Percentiles rank a stretch among this genome's conserved stretches.
Evolutionary conservation across 306 rosid species (phyloP).

Genomic region (Lithocarpus polystachyus): DNA sequence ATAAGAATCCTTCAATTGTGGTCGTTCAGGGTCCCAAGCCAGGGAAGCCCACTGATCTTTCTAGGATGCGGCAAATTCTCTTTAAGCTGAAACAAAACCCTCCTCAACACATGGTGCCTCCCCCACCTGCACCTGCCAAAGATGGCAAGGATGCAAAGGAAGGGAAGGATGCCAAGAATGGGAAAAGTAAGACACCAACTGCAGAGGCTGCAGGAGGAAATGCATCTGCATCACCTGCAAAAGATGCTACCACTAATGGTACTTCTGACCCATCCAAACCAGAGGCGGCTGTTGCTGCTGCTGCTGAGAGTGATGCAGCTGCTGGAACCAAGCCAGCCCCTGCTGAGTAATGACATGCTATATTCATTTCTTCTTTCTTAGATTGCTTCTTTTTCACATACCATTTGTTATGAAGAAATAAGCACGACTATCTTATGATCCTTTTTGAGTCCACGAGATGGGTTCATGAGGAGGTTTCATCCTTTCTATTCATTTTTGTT

Average conservation of each 20-base stretch:
- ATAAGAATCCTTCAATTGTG: constrained; percentile 55
- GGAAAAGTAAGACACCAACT: constrained; percentile 37
- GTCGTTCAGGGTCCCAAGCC: constrained; percentile 94
- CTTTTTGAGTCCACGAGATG: constrained; percentile 37
- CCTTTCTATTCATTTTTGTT: not conserved
- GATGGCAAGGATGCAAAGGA: constrained; percentile 39
- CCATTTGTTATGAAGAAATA: constrained; percentile 44
- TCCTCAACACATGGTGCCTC: constrained; percentile 87
- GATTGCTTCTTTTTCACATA: constrained; percentile 20
- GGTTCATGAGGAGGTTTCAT: constrained; percentile 32
- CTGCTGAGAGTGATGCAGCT: constrained; percentile 33
- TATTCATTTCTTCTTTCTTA: not conserved
- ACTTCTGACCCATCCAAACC: constrained; percentile 26
- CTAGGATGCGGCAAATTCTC: constrained; percentile 84
- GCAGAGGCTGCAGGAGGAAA: constrained; percentile 22
- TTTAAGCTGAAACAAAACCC: constrained; percentile 80
- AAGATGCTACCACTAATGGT: constrained; percentile 37
- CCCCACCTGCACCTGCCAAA: constrained; percentile 64
- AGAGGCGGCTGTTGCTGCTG: constrained; percentile 32
- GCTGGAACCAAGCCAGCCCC: constrained; percentile 28
- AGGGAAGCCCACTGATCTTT: constrained; percentile 86
- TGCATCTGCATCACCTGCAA: constrained; percentile 37
- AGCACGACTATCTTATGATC: constrained; percentile 41
- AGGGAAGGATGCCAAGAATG: constrained; percentile 27
- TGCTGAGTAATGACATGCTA: constrained; percentile 36